Evolutionary conservation across 2,329 filamentous ascomycete species (phyloP).

Genomic region (Colletotrichum paranaense): DNA sequence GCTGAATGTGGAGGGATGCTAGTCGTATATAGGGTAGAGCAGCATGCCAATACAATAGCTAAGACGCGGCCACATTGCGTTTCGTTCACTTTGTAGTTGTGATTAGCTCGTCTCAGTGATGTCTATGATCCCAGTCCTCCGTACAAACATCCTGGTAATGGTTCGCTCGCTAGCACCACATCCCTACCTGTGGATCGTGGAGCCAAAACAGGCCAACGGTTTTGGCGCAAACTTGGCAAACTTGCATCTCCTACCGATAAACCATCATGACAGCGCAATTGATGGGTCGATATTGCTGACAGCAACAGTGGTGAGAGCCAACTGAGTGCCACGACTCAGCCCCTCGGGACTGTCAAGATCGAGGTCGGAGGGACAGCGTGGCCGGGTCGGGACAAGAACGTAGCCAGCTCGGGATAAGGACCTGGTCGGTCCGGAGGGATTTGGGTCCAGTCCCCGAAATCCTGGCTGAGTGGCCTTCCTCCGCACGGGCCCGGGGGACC

Average conservation of each 20-base stretch:
- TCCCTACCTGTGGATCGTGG: background rate
- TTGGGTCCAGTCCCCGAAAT: background rate
- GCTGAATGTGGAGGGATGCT: conserved; percentile 6
- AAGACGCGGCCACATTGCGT: background rate
- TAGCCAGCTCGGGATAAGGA: background rate
- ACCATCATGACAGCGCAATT: background rate
- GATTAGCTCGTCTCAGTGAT: background rate
- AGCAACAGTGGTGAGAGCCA: background rate
- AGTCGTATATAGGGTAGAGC: conserved; percentile 29
- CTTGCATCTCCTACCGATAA: too few species aligned
- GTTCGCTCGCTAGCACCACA: background rate
- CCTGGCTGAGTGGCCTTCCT: background rate
- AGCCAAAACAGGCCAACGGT: too few species aligned
- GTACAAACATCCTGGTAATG: background rate
- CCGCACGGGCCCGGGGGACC: background rate
- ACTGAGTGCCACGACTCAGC: background rate
- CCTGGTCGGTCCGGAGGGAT: background rate
- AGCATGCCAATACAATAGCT: conserved; percentile 21
- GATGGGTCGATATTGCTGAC: background rate
- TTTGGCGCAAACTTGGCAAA: too few species aligned
- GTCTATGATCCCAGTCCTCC: background rate
- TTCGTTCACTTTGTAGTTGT: background rate
- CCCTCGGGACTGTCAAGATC: background rate
- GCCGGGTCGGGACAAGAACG: background rate
- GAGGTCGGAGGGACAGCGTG: background rate